Evolutionary conservation across 345 rosid genomes (phyloP), one percentile per base, ranked within the genome.

Genomic region (Rhodamnia argentea): DNA sequence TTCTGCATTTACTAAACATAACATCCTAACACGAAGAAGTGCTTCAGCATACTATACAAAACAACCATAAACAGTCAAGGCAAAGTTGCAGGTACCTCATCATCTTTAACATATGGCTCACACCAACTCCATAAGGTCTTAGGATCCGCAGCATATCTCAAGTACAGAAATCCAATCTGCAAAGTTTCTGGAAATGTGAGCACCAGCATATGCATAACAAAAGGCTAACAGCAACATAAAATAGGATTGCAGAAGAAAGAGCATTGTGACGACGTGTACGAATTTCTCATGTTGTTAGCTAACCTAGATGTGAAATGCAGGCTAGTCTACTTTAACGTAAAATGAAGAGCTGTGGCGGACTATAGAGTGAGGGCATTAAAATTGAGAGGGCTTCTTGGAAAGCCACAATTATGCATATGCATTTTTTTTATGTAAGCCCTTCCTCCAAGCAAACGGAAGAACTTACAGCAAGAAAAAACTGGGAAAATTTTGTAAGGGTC

Each of bases 41-140:
- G 81, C 81, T 70, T 37, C 47, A 70, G 26, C 81, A 70, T 37
- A 70, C 81, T 70, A 70, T 52, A 59, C 24, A 52, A 83, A 5
- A 52, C 55, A 50, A 13, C 60, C 84, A 52, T 52, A 13, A 83
- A 52, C 24, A 26, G 70, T 53, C 20, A 52, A 81, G 42, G 11
- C 54, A 12, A 62, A 44, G 54, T 70, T 52, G 18, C 40, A 58
- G 81, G 86, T 92, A 97, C 99, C 99, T 96, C 99, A 15, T 95
- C 99, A 88, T 96, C 99, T 90, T 92, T 92, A 60, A 96, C 87
- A 88, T 95, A 97, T 52, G 96, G 97, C 84, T 97, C 99, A 90
- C 88, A 97, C 98, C 99, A 97, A 88, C 90, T 91, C 99, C 99
- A 97, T 59, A 97, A 82, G 42, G 98, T 96, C 93, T 96, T 97